These are phyloP conservation scores for Fusarium dlaminii DNA, from an alignment of 2,329 filamentous ascomycete genomes.

Conservation along the genomic window DNA sequence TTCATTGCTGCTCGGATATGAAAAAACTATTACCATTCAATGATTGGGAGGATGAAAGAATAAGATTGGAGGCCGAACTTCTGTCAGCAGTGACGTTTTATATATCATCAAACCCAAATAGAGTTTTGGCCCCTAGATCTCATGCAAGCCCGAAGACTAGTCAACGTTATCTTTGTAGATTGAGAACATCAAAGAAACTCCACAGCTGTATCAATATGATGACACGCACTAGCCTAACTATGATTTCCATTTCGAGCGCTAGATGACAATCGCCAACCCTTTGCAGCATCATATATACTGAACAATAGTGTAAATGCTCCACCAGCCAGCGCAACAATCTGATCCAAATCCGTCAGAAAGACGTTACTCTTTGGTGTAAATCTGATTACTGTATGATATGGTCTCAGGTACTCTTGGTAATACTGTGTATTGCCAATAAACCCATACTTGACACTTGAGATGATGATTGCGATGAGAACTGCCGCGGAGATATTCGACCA, in stretches of 20 bases:
- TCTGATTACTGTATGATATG: neutral
- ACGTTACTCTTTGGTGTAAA: neutral
- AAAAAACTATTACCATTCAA: neutral
- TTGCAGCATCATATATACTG: neutral
- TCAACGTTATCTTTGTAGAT: neutral
- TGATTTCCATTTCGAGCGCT: neutral
- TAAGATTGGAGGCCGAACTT: neutral
- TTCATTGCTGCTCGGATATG: neutral
- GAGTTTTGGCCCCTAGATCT: neutral
- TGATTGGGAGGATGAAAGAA: too few relatives aligned
- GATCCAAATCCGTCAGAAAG: neutral
- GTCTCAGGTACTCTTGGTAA: too few relatives aligned
- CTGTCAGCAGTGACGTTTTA: neutral
- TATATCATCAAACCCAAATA: neutral
- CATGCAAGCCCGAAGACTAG: neutral
- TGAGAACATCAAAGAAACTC: neutral
- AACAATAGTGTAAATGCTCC: neutral
- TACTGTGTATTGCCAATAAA: neutral
- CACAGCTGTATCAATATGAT: neutral
- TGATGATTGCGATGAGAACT: neutral
- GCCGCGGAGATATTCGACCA: neutral
- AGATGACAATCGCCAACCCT: neutral
- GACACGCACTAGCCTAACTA: rapidly evolving
- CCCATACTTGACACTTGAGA: neutral
- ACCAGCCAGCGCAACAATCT: neutral